A percentile compares a stretch with the other conserved stretches of the same genome.
Conservation (phyloP, 2,329 filamentous ascomycete genomes). For the Dendryphion nanum region DNA sequence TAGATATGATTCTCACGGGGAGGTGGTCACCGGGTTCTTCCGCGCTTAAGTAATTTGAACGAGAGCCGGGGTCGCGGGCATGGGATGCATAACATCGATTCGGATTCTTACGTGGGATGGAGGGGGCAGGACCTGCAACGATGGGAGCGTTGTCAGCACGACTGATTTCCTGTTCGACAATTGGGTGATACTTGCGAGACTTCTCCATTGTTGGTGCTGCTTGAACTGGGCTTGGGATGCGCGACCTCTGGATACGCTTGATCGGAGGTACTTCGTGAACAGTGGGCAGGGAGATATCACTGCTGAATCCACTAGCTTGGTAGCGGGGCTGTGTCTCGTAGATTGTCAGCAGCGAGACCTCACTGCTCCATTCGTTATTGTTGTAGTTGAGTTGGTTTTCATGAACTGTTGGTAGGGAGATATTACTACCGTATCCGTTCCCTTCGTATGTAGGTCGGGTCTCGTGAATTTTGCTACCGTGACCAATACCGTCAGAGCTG, state of each 20-base stretch:
- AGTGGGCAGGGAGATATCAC: neutral
- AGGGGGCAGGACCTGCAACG: constrained; percentile 5
- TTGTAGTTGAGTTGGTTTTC: too few species aligned
- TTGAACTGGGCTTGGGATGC: constrained; percentile 3
- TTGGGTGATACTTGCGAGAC: constrained; percentile 3
- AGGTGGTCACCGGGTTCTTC: neutral
- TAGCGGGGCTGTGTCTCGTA: too few species aligned
- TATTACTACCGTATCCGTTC: too few species aligned
- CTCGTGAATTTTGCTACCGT: too few species aligned
- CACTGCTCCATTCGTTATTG: too few species aligned
- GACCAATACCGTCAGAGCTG: too few species aligned
- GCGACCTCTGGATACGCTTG: neutral
- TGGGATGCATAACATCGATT: constrained; percentile 6
- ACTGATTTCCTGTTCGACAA: neutral
- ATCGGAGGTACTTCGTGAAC: neutral
- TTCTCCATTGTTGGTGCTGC: neutral
- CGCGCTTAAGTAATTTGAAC: neutral
- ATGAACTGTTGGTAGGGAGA: too few species aligned
- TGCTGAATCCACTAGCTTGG: neutral
- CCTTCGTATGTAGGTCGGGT: too few species aligned
- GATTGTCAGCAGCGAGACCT: too few species aligned
- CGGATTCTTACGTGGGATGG: constrained; percentile 21
- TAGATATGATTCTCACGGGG: constrained; percentile 25
- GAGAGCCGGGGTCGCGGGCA: neutral
- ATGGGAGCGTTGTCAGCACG: neutral